These are phyloP conservation scores for Haematococcus lacustris DNA, from an alignment of 139 green algal species.

Conservation along the genomic window DNA sequence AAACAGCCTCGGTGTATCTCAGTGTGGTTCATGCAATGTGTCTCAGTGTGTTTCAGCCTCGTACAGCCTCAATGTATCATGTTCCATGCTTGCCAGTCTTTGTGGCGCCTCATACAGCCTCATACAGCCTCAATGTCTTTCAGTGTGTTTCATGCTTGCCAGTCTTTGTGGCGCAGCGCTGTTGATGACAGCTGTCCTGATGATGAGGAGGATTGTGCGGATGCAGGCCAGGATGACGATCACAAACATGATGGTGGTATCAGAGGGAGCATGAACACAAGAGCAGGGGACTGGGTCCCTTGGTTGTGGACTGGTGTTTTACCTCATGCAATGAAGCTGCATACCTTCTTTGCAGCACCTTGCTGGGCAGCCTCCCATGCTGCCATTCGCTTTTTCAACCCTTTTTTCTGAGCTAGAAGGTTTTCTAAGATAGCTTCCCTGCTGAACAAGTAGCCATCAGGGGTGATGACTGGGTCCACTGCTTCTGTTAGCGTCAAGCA, in stretches of 20 bases:
- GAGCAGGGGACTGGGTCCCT: too few species aligned
- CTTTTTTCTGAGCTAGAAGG: slow-evolving; percentile 70
- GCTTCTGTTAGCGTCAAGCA: slow-evolving; percentile 69
- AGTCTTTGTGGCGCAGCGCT: neutral
- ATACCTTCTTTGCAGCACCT: slow-evolving; percentile 50
- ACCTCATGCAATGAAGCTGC: too few species aligned
- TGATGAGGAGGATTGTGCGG: neutral
- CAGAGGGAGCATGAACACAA: neutral
- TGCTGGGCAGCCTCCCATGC: slow-evolving; percentile 66
- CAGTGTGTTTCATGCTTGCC: too few species aligned
- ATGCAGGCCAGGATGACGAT: neutral
- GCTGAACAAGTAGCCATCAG: slow-evolving; percentile 74
- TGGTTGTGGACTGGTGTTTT: too few species aligned
- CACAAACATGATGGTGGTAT: neutral
- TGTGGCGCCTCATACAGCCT: too few species aligned
- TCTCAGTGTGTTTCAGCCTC: too few species aligned
- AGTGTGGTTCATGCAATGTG: too few species aligned
- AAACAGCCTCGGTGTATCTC: too few species aligned
- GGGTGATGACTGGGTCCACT: slow-evolving; percentile 77
- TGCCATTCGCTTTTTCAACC: slow-evolving; percentile 66
- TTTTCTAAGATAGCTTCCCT: slow-evolving; percentile 79
- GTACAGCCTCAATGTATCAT: too few species aligned
- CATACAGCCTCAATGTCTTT: too few species aligned
- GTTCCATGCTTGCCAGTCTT: too few species aligned
- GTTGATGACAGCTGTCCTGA: neutral